A percentile compares a stretch with the other conserved stretches of the same genome.
Evolutionary conservation across 2,329 filamentous ascomycete species (phyloP).

Genomic region (Davidsoniella virescens): DNA sequence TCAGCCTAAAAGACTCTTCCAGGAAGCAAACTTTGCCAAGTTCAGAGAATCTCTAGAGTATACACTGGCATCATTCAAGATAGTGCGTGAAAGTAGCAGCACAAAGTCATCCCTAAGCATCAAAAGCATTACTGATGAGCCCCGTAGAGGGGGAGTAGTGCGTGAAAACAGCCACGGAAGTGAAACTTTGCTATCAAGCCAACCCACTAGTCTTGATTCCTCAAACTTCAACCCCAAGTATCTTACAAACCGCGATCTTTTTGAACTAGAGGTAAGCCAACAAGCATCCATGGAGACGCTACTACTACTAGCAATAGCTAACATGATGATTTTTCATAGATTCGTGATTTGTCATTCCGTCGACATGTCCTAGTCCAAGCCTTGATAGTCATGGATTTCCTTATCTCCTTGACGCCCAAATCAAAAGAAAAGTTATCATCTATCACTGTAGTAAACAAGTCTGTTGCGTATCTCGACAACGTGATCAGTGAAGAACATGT

Average conservation of each 20-base stretch:
- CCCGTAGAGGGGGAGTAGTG: conserved; percentile 16
- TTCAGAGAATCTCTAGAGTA: conserved; percentile 67
- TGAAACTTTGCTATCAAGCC: neutral
- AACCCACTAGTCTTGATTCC: neutral
- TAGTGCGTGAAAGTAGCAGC: conserved; percentile 32
- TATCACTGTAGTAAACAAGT: conserved; percentile 57
- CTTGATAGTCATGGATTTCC: conserved; percentile 84
- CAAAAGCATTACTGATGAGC: conserved; percentile 33
- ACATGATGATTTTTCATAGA: conserved; percentile 28
- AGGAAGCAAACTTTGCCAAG: conserved; percentile 51
- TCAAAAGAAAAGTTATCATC: conserved; percentile 65
- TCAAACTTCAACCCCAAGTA: conserved; percentile 82
- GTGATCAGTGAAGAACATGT: conserved; percentile 70
- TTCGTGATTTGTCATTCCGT: conserved; percentile 86
- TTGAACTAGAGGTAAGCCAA: conserved; percentile 65
- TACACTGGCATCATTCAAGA: conserved; percentile 39
- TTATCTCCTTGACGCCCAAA: conserved; percentile 72
- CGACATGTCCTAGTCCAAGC: conserved; percentile 90
- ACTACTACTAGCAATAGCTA: too few relatives aligned
- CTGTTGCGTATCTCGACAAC: conserved; percentile 67
- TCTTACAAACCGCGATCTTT: conserved; percentile 89
- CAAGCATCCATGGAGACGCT: too few relatives aligned
- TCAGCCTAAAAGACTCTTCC: conserved; percentile 70
- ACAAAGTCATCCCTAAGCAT: conserved; percentile 34
- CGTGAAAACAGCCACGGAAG: neutral